These are phyloP conservation scores for Quercus aquifolioides DNA, from an alignment of 306 rosid species.

Conservation along the genomic window DNA sequence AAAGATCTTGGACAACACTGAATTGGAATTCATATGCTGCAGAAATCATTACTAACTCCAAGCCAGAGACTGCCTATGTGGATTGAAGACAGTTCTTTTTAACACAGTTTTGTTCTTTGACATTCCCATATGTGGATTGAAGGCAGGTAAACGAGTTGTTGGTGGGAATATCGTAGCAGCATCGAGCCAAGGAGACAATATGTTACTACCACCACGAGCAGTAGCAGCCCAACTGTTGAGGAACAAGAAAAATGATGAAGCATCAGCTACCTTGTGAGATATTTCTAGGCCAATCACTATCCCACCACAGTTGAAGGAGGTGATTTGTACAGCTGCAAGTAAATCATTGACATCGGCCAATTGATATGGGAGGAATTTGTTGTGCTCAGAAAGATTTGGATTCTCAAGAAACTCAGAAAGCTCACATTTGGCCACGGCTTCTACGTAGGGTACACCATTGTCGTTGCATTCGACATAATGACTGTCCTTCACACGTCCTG, in stretches of 20 bases:
- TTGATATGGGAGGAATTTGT: neutral
- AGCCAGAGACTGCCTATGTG: no score
- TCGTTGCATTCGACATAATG: constrained; percentile 18
- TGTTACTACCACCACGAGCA: neutral
- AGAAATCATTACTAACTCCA: no score
- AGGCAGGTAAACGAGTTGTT: no score
- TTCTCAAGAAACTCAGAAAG: neutral
- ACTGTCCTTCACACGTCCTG: constrained; percentile 9
- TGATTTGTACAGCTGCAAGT: neutral
- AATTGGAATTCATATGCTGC: no score
- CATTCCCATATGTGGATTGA: no score
- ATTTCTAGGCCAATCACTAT: constrained; percentile 1
- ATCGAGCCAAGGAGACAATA: neutral
- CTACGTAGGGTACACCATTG: constrained; percentile 17
- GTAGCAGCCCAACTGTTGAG: constrained; percentile 18
- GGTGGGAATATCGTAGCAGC: no score
- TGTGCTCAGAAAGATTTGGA: neutral
- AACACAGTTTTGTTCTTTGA: no score
- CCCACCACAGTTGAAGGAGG: constrained; percentile 14
- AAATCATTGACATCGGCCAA: neutral
- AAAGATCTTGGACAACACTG: no score
- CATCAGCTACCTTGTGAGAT: constrained; percentile 19
- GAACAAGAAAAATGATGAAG: neutral
- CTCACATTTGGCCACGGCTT: neutral
- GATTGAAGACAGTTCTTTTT: no score